phyloP scores from a whole-genome alignment of 2,329 filamentous ascomycete genomes.

The Botrytis deweyae region DNA sequence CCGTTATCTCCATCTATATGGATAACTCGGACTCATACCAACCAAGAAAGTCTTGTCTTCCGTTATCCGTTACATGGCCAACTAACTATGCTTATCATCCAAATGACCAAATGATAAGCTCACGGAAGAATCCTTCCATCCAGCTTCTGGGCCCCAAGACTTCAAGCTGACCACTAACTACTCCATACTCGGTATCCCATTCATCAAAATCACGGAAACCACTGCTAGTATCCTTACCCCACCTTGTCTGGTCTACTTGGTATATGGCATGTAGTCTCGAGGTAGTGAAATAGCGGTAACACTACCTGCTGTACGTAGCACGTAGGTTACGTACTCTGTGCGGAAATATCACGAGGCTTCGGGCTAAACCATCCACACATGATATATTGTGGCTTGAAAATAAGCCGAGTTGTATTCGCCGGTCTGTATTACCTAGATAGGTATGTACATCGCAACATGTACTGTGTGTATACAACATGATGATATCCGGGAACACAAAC shows the following conservation, averaged over 20 bases:
- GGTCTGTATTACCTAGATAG: neutral
- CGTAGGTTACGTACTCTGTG: neutral
- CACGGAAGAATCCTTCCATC: neutral
- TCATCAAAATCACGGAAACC: neutral
- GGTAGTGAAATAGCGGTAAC: neutral
- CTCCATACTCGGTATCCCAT: neutral
- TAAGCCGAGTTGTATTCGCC: neutral
- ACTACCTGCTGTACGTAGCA: neutral
- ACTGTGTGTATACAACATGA: neutral
- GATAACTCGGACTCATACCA: neutral
- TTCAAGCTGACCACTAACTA: neutral
- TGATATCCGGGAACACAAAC: neutral
- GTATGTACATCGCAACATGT: neutral
- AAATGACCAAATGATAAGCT: neutral
- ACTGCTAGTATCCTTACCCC: neutral
- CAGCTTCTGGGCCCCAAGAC: neutral
- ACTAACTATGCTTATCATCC: neutral
- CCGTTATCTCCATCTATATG: neutral
- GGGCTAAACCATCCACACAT: neutral
- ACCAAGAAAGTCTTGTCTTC: neutral
- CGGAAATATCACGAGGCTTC: neutral
- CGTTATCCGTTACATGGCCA: neutral
- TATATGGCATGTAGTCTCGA: neutral
- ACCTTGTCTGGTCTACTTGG: neutral
- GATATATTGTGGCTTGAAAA: neutral